Evolutionary conservation across 192 early-diverging fungal species (phyloP).

Genomic region (Coemansia sp.): DNA sequence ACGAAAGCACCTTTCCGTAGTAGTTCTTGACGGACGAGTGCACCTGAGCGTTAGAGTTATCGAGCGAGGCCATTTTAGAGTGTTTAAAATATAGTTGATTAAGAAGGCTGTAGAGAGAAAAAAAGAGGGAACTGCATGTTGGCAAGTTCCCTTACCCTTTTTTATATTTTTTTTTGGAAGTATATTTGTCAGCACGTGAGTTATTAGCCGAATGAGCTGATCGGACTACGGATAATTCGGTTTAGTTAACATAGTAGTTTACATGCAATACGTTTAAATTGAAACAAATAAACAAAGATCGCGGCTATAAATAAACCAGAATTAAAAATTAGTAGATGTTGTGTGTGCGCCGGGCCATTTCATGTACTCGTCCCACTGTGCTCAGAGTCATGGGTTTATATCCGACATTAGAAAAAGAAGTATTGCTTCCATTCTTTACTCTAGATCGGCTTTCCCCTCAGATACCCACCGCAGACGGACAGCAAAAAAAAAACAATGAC

Average conservation of each 20-base stretch:
- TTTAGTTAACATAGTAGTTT: too few relatives aligned
- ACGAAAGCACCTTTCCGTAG: constrained; percentile 33
- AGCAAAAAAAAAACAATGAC: too few relatives aligned
- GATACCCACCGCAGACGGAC: not conserved
- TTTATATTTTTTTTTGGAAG: too few relatives aligned
- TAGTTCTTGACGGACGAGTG: constrained; percentile 32
- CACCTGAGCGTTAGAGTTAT: constrained; percentile 6
- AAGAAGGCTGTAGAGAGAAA: too few relatives aligned
- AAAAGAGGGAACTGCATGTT: too few relatives aligned
- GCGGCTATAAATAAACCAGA: not conserved
- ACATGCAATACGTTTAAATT: too few relatives aligned
- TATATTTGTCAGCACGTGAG: too few relatives aligned
- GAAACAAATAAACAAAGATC: too few relatives aligned
- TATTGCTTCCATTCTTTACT: not conserved
- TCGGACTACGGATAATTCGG: too few relatives aligned
- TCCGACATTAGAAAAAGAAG: not conserved
- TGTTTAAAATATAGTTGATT: not conserved
- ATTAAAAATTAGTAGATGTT: not conserved
- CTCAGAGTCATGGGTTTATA: constrained; percentile 2
- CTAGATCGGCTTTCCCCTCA: constrained; percentile 4
- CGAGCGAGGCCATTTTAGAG: constrained; percentile 1
- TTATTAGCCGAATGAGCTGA: too few relatives aligned
- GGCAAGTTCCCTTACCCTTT: too few relatives aligned
- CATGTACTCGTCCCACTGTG: constrained; percentile 1
- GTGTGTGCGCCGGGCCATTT: constrained; percentile 4